Conservation (phyloP, 169 alveolate genomes). For the Perkinsus chesapeaki region DNA sequence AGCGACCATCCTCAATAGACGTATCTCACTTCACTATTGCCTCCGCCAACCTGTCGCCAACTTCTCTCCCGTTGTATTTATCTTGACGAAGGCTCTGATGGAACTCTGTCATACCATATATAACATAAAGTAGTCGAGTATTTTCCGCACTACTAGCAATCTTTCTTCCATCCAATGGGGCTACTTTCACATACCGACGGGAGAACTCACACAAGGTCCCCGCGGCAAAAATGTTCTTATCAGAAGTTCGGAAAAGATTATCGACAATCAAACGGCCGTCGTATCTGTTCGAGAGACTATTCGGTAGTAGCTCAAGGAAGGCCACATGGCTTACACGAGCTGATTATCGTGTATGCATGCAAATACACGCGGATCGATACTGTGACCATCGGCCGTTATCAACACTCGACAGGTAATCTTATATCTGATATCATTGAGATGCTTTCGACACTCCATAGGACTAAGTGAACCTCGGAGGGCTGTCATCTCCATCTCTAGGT, state of each 20-base stretch:
- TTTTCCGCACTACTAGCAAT: not conserved
- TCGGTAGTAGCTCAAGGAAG: not conserved
- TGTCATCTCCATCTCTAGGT: not conserved
- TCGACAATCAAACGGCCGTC: slow-evolving; percentile 77
- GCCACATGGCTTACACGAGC: slow-evolving; percentile 41
- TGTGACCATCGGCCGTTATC: slow-evolving; percentile 68
- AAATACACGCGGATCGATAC: slow-evolving; percentile 72
- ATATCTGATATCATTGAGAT: not conserved
- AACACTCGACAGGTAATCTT: slow-evolving; percentile 47
- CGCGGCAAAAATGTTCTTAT: slow-evolving; percentile 70
- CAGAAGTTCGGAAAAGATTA: slow-evolving; percentile 71
- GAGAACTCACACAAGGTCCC: slow-evolving; percentile 79
- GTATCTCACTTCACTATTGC: not conserved
- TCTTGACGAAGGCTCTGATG: slow-evolving; percentile 51
- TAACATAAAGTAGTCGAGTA: too few species aligned
- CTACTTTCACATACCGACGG: not conserved
- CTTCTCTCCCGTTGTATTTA: slow-evolving; percentile 72
- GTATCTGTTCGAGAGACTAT: not conserved
- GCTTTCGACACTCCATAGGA: not conserved
- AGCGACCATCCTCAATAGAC: not conserved
- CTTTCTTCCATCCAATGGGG: slow-evolving; percentile 51
- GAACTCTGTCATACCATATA: not conserved
- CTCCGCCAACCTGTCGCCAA: slow-evolving; percentile 11
- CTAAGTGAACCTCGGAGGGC: not conserved
- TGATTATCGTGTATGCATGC: slow-evolving; percentile 71